These are phyloP conservation scores for Bipolaris bicolor DNA, from an alignment of 2,329 filamentous ascomycete genomes.

Conservation along the genomic window DNA sequence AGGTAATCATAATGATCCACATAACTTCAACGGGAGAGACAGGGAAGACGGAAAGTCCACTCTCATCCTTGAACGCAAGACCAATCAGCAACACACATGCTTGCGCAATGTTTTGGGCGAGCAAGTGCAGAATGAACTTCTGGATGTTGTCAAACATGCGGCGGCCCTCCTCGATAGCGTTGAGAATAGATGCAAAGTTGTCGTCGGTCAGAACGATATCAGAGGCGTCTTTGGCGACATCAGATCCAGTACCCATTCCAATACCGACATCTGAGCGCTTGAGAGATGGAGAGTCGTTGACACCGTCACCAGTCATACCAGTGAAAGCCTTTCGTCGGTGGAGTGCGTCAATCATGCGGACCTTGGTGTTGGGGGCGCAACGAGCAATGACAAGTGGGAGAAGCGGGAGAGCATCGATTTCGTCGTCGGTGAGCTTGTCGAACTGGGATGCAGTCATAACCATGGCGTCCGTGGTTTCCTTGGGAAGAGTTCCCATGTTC, in stretches of 20 bases:
- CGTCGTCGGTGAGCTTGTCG: constrained; percentile 73
- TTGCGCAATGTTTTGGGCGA: constrained; percentile 83
- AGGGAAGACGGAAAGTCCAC: constrained; percentile 79
- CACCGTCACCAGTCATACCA: constrained; percentile 88
- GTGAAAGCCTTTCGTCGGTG: constrained; percentile 77
- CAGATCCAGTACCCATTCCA: constrained; percentile 86
- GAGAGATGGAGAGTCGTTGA: constrained; percentile 84
- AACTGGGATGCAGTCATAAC: constrained; percentile 65
- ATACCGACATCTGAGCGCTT: constrained; percentile 85
- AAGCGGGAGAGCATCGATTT: constrained; percentile 76
- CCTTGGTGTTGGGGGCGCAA: constrained; percentile 85
- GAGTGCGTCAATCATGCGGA: constrained; percentile 87
- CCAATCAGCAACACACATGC: constrained; percentile 82
- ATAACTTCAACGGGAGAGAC: constrained; percentile 85
- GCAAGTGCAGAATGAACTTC: constrained; percentile 78
- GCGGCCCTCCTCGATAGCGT: constrained; percentile 81
- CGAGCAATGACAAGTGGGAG: constrained; percentile 82
- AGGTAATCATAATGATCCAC: constrained; percentile 95
- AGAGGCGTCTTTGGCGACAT: constrained; percentile 82
- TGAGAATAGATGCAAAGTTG: constrained; percentile 85
- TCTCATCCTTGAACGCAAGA: constrained; percentile 76
- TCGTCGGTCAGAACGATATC: constrained; percentile 87
- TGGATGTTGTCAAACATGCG: constrained; percentile 90
- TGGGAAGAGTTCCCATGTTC: constrained; percentile 22
- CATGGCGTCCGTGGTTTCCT: constrained; percentile 40